A percentile compares a stretch with the other conserved stretches of the same genome.
Evolutionary conservation across 768 basidiomycete genomes (phyloP).

Genomic region (Tulasnella sp.): DNA sequence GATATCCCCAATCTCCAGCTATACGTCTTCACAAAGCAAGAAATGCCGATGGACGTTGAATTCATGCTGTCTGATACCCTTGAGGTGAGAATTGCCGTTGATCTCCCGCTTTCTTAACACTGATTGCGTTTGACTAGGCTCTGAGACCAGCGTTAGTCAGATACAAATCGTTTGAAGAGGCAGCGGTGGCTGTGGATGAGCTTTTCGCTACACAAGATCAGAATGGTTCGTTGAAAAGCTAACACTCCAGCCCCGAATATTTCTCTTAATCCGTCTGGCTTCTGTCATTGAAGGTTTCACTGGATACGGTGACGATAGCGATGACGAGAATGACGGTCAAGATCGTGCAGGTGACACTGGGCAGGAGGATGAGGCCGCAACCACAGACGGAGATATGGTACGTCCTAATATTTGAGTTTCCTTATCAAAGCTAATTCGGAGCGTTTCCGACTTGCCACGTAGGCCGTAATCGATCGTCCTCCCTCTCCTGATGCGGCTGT

Average conservation of each 20-base stretch:
- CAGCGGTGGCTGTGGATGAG: slow-evolving; percentile 80
- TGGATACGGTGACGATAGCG: slow-evolving; percentile 37
- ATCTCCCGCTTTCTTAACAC: neutral
- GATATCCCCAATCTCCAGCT: slow-evolving; percentile 32
- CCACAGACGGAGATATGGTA: slow-evolving; percentile 20
- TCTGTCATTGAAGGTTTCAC: slow-evolving; percentile 24
- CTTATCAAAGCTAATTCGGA: neutral
- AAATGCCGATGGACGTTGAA: slow-evolving; percentile 93
- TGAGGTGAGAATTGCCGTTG: slow-evolving; percentile 44
- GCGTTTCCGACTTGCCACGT: neutral
- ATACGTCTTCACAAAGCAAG: slow-evolving; percentile 81
- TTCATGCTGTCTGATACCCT: slow-evolving; percentile 95
- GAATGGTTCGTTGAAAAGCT: slow-evolving; percentile 41
- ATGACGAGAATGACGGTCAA: slow-evolving; percentile 44
- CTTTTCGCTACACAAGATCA: slow-evolving; percentile 66
- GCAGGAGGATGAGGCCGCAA: slow-evolving; percentile 21
- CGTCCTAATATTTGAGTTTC: neutral
- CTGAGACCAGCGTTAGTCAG: slow-evolving; percentile 71
- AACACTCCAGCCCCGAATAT: neutral
- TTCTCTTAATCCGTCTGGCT: neutral
- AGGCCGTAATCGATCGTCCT: slow-evolving; percentile 46
- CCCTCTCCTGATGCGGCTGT: slow-evolving; percentile 58
- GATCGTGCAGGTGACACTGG: slow-evolving; percentile 10
- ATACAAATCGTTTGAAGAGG: slow-evolving; percentile 71
- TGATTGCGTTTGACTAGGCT: slow-evolving; percentile 37